Conservation (phyloP, 2,329 filamentous ascomycete genomes). For the Apiospora arundinis region DNA sequence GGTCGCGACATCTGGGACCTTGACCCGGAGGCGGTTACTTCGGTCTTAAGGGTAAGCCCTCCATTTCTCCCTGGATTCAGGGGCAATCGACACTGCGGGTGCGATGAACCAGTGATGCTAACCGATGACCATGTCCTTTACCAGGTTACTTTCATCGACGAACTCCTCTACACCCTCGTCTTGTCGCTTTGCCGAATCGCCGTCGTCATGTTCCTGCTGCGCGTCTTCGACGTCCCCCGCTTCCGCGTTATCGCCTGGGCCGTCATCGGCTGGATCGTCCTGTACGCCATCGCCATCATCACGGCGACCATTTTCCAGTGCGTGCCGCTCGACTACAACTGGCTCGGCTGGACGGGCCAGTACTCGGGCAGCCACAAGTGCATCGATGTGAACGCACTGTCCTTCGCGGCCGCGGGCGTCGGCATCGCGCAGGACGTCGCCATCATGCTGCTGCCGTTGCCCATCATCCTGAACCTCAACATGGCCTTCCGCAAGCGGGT, state of each 20-base stretch:
- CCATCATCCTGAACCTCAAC: slow-evolving; percentile 22
- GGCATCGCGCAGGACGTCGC: slow-evolving; percentile 27
- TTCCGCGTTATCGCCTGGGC: slow-evolving; percentile 21
- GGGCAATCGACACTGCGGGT: too few relatives aligned
- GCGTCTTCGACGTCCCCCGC: slow-evolving; percentile 20
- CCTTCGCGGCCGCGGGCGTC: slow-evolving; percentile 21
- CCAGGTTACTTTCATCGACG: slow-evolving; percentile 25
- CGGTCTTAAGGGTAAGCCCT: slow-evolving; percentile 21
- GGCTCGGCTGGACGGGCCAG: slow-evolving; percentile 27
- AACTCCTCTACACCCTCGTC: slow-evolving; percentile 25
- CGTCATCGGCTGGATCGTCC: slow-evolving; percentile 24
- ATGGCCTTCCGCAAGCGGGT: slow-evolving; percentile 22
- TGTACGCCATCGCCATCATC: slow-evolving; percentile 21
- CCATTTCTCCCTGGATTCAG: background rate
- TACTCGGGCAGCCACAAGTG: background rate
- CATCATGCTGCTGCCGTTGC: slow-evolving; percentile 26
- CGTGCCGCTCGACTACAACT: slow-evolving; percentile 25
- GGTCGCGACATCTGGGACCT: slow-evolving; percentile 25
- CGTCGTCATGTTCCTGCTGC: slow-evolving; percentile 26
- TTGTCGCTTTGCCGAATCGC: slow-evolving; percentile 41
- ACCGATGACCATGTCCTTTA: background rate
- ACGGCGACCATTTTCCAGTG: slow-evolving; percentile 25
- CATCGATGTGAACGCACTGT: slow-evolving; percentile 24
- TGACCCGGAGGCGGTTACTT: slow-evolving; percentile 6
- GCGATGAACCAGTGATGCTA: background rate